A percentile compares a stretch with the other conserved stretches of the same genome.
phyloP scores from a whole-genome alignment of 805 yeast species.

The Candida corydali region DNA sequence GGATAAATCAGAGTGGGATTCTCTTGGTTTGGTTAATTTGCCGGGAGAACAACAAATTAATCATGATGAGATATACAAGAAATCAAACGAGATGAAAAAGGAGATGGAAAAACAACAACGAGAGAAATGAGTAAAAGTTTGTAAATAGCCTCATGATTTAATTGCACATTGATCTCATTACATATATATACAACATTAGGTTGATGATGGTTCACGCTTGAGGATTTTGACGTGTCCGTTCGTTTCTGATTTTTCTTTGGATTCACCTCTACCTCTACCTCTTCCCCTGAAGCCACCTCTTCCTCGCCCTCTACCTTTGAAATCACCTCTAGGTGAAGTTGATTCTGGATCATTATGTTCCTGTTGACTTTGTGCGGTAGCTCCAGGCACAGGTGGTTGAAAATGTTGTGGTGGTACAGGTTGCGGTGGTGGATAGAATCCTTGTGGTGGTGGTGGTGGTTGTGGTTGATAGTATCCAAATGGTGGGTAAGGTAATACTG shows the following conservation, averaged over 20 bases:
- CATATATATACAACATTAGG: too few relatives aligned
- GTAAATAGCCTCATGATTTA: not conserved
- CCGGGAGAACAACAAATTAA: constrained; percentile 27
- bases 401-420: constrained; percentile 9
- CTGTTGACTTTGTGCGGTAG: not conserved
- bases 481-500: constrained; percentile 8
- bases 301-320: constrained; percentile 17
- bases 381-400: not conserved
- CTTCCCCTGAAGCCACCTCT: constrained; percentile 6
- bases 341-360: not conserved
- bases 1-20: constrained; percentile 41
- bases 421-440: constrained; percentile 10
- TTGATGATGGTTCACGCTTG: too few relatives aligned
- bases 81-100: not conserved
- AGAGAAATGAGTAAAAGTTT: not conserved
- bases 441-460: constrained; percentile 7
- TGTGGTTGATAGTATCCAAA: constrained; percentile 4
- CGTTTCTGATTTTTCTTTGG: not conserved
- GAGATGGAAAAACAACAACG: not conserved
- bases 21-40: constrained; percentile 38
- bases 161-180: too few relatives aligned
- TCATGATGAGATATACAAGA: constrained; percentile 7
- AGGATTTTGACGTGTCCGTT: not conserved
- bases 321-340: constrained; percentile 5
- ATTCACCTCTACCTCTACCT: constrained; percentile 15